Base-by-base conservation (phyloP, 192 early-diverging fungal species). In the Chytriomyces hyalinus region DNA sequence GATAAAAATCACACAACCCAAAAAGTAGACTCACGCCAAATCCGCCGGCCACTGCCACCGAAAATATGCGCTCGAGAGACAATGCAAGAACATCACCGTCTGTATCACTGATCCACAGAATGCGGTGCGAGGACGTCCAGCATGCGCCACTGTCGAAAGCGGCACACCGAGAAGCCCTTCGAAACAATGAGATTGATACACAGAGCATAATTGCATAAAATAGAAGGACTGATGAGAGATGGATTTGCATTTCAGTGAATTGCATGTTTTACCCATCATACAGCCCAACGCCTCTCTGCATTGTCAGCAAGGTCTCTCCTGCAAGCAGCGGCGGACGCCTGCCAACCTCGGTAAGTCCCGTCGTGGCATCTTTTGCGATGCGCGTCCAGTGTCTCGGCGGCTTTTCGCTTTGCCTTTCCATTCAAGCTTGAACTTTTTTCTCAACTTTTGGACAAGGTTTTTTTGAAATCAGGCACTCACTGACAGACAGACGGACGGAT, bases 91-190 rank as follows among this genome's bases (percentile, higher is more conserved):
- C 80, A 6, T 10, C 53, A 17, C 46, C 66, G 5, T 44, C 5
- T 7, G 49, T n/a, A 24, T 76, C 82, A 79, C 94, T 91, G 15
- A 97, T 89, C 83, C 94, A 97, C n/a, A 95, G 80, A 44, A 97
- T 79, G 28, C 94, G 86, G 70, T 91, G 89, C 4, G 81, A 85
- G 7, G 95, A 95, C 60, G 93, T 77, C 69, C 94, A 94, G 20
- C 89, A 85, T 0, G 90, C 88, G 6, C 95, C 95, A 70, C 87
- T 88, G 75, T 93, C 91, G 77, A 90, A 91, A 49, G 90, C 85
- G 43, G 87, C 82, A 49, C 87, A 68, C 67, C 91, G 90, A 4
- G 75, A 60, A 87, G 6, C 92, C 92, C 76, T n/a, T 13, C 22
- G 22, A 22, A 51, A 20, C 7, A 10, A 2, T 61, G 20, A n/a